Conservation (phyloP, 352 stramenopile species). For the Globisporangium barbulae region DNA sequence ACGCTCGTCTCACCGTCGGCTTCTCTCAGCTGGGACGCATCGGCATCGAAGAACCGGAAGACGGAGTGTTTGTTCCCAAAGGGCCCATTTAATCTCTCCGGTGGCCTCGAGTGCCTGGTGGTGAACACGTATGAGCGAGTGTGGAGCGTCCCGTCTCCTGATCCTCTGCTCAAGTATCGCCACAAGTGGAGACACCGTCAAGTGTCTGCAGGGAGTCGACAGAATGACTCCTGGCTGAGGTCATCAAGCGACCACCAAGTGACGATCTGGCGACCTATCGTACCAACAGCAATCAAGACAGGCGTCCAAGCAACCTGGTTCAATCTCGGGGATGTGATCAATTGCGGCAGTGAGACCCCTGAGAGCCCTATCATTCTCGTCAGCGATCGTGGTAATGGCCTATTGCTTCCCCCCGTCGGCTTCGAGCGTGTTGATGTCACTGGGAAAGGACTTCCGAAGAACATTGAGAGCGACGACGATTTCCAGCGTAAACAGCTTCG, state of each 20-base stretch:
- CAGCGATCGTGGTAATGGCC: conserved; percentile 42
- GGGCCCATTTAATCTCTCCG: conserved; percentile 63
- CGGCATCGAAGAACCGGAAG: conserved; percentile 33
- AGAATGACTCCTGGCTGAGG: conserved; percentile 32
- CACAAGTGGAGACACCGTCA: conserved; percentile 78
- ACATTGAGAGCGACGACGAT: conserved; percentile 66
- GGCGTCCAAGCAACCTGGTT: conserved; percentile 48
- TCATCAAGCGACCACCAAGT: conserved; percentile 47
- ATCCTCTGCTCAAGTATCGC: conserved; percentile 74
- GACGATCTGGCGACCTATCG: conserved; percentile 68
- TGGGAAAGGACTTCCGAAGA: conserved; percentile 75
- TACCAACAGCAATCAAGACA: conserved; percentile 42
- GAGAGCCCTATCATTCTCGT: conserved; percentile 59
- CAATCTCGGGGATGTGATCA: conserved; percentile 66
- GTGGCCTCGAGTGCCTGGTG: conserved; percentile 68
- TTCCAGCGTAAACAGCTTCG: conserved; percentile 84
- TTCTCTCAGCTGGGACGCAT: conserved; percentile 44
- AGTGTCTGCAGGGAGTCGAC: background rate
- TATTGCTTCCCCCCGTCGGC: conserved; percentile 56
- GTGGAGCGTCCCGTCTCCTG: conserved; percentile 77
- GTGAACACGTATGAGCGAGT: conserved; percentile 77
- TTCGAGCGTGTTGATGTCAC: conserved; percentile 84
- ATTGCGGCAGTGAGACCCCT: conserved; percentile 53
- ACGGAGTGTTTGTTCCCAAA: conserved; percentile 58
- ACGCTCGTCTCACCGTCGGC: conserved; percentile 40